phyloP scores from a whole-genome alignment of 106 monocot genomes.

The Iris macrosiphon region DNA sequence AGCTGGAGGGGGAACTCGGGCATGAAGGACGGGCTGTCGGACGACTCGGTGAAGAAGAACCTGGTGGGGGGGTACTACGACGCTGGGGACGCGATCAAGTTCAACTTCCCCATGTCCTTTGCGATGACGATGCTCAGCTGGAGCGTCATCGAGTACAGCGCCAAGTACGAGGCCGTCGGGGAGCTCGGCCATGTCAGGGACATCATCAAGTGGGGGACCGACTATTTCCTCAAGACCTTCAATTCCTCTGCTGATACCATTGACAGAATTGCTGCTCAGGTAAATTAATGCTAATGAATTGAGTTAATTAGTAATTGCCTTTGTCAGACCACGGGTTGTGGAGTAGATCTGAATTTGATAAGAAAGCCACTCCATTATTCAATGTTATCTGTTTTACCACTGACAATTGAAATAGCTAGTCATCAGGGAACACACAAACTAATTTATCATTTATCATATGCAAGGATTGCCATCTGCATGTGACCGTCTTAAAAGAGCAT shows the following conservation, averaged over 20 bases:
- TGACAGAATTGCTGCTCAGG: conserved; percentile 64
- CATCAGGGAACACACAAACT: too few relatives aligned
- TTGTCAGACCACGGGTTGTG: not conserved
- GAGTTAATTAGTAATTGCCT: not conserved
- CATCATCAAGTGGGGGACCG: conserved; percentile 82
- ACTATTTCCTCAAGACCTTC: conserved; percentile 87
- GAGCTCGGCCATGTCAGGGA: conserved; percentile 72
- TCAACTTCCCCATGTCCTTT: conserved; percentile 81
- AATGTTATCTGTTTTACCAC: too few relatives aligned
- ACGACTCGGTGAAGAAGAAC: conserved; percentile 32
- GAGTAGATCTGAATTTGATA: too few relatives aligned
- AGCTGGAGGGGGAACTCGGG: conserved; percentile 89
- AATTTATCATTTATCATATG: too few relatives aligned
- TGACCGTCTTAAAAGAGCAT: too few relatives aligned
- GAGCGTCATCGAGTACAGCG: conserved; percentile 94
- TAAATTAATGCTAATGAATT: conserved; percentile 15
- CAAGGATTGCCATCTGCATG: too few relatives aligned
- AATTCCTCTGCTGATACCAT: conserved; percentile 78
- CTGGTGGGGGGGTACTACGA: conserved; percentile 83
- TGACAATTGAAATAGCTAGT: too few relatives aligned
- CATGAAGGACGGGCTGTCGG: conserved; percentile 79
- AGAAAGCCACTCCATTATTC: too few relatives aligned
- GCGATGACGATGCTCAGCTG: conserved; percentile 89
- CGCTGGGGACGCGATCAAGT: conserved; percentile 87
- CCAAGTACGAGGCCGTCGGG: conserved; percentile 69